Base-by-base conservation (phyloP, 345 rosid genomes). In the Viola odorata region DNA sequence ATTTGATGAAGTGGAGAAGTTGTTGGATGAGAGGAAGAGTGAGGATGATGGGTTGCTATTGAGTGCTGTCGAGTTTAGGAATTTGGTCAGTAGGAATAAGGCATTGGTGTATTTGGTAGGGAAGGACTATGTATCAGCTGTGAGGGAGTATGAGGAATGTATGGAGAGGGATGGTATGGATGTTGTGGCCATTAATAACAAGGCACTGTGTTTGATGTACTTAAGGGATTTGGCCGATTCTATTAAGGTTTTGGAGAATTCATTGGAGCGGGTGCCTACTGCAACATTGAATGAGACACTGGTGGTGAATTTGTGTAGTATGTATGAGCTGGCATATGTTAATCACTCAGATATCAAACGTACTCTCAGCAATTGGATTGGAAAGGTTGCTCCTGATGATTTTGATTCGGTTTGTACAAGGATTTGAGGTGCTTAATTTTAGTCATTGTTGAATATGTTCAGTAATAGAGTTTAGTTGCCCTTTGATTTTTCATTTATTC, bases 271-370 rank as follows among this genome's bases (percentile, higher is more conserved):
- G 64, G 89, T 90, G 8, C 99, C 99, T 2, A 90, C 89, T 0
- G 76, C 78, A 1, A 90, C 99, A 0, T 64, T 94, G 86, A 82
- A 94, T 12, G 99, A 94, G 81, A 86, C 97, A 13, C 64, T 90
- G 67, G 96, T 90, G 73, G 86, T 82, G 57, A 94, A 94, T 57
- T 73, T 94, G 78, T 90, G 97, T 71, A 94, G 99, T 70, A 94
- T 94, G 99, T 94, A 94, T 65, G 97, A 94, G 74, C 66, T 94
- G 78, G 99, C 99, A 0, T 94, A 94, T 77, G 91, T 94, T 49
- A 88, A 88, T 45, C 97, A 90, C 66, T 78, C 92, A 0, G 99
- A 94, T 75, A 75, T 78, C 37, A 94, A 94, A 81, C 68, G 86
- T 65, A 94, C 97, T 0, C 78, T 94, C 71, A 86, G 83, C 53